Evolutionary conservation across 2,329 filamentous ascomycete genomes (phyloP).

Genomic region (Cryphonectria japonica): DNA sequence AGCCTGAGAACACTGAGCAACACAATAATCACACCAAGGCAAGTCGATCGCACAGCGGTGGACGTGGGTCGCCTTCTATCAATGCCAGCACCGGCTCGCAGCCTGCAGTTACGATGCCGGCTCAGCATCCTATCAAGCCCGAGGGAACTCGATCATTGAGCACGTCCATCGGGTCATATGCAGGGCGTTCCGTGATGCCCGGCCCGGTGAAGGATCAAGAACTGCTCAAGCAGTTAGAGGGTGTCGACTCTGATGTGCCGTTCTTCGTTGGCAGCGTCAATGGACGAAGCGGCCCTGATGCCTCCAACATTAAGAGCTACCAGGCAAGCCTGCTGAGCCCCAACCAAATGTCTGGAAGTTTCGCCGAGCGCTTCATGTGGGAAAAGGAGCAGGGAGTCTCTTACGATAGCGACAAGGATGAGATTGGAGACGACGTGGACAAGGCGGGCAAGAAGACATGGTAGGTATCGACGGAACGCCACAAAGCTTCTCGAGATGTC

Average conservation of each 20-base stretch:
- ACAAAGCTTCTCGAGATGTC: neutral
- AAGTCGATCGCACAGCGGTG: neutral
- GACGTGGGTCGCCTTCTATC: conserved; percentile 19
- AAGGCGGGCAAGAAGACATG: conserved; percentile 6
- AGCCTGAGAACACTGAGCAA: conserved; percentile 5
- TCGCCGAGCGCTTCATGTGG: conserved; percentile 36
- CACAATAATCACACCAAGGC: neutral
- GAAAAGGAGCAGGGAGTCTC: conserved; percentile 23
- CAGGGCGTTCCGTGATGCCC: conserved; percentile 41
- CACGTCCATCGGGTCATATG: conserved; percentile 44
- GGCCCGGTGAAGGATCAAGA: conserved; percentile 22
- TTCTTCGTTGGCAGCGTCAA: conserved; percentile 48
- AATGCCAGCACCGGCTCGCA: conserved; percentile 7
- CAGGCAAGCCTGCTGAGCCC: conserved; percentile 33
- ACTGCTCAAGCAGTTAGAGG: conserved; percentile 39
- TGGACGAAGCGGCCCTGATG: conserved; percentile 36
- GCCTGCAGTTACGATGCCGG: conserved; percentile 12
- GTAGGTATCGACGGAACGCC: neutral
- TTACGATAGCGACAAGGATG: conserved; percentile 26
- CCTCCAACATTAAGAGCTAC: conserved; percentile 37
- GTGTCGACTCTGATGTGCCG: conserved; percentile 41
- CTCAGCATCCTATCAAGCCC: conserved; percentile 20
- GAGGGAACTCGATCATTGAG: conserved; percentile 29
- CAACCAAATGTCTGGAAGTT: conserved; percentile 33
- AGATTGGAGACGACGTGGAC: neutral